Base-by-base conservation (phyloP, 2,329 filamentous ascomycete species). In the Hyphodiscus sp. region DNA sequence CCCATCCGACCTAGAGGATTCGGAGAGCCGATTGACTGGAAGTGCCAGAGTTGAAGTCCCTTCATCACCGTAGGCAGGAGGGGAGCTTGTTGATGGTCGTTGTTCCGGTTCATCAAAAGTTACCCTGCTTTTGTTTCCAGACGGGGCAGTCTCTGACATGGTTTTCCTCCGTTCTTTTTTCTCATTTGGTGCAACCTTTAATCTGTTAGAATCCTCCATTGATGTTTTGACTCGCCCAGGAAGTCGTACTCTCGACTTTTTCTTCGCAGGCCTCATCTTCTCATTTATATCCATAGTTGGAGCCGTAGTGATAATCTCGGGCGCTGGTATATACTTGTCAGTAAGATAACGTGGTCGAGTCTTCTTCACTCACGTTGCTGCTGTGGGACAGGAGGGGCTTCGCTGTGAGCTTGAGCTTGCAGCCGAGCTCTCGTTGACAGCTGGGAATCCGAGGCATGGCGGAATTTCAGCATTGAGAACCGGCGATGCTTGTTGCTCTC, bases 401-500 rank as follows among this genome's bases (percentile, higher is more conserved):
- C 64, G 23, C 23, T 26, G 23, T 4, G 23, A 77, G 61, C 74
- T 58, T 73, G 71, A 45, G 75, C 74, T 52, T 90, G 85, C 63
- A 86, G 81, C 68, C 86, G 91, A 50, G 86, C 86, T 68, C 83
- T 81, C 29, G 83, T 76, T 11, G 89, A 90, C 57, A 97, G 74
- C 70, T 96, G 91, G 49, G 91, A 87, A 72, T 97, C 92, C 9
- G 91, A 96, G 57, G 90, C 91, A 79, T 96, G 91, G 65, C 91
- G 87, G 69, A 94, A 91, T 66, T 86, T 85, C 72, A 96, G 75
- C 70, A 95, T 75, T 16, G 80, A 84, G 67, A 86, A 86, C 57
- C 82, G 79, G 55, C 76, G 78, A 62, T 82, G 77, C 63, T 78
- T 83, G 33, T 72, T 71, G 30, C 71, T 74, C 64, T 82, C 76